Percentiles rank a stretch among this genome's conserved stretches.
Conservation (phyloP, 2,329 filamentous ascomycete species). For the Aspergillus sp. region DNA sequence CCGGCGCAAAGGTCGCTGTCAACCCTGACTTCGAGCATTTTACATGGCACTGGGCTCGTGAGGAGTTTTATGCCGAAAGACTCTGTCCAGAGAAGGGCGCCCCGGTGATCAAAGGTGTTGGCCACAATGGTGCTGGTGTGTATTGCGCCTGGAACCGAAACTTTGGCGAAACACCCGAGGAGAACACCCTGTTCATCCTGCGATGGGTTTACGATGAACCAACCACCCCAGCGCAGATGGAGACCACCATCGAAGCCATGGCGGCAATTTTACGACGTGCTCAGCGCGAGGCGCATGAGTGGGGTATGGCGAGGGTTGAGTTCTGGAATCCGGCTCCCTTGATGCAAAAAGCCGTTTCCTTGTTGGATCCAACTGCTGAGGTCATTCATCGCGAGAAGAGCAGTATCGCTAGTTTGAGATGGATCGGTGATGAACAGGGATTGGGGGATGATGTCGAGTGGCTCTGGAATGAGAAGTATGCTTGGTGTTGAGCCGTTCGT, state of each 20-base stretch:
- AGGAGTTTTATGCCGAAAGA: constrained; percentile 66
- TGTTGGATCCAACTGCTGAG: constrained; percentile 31
- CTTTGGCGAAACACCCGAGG: constrained; percentile 29
- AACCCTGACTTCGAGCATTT: constrained; percentile 62
- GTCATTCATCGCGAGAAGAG: constrained; percentile 41
- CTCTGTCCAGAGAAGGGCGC: constrained; percentile 47
- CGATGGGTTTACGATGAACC: constrained; percentile 38
- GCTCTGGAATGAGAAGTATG: constrained; percentile 44
- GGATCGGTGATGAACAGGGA: constrained; percentile 36
- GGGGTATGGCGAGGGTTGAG: constrained; percentile 64
- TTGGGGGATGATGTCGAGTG: constrained; percentile 38
- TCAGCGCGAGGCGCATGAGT: constrained; percentile 62
- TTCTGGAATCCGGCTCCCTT: constrained; percentile 72
- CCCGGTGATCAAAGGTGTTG: constrained; percentile 63
- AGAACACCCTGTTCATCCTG: constrained; percentile 38
- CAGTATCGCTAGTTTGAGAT: constrained; percentile 42
- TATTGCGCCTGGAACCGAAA: constrained; percentile 38
- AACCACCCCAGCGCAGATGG: constrained; percentile 35
- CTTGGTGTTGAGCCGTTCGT: constrained; percentile 37
- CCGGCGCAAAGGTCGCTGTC: constrained; percentile 55
- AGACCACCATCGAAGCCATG: constrained; percentile 49
- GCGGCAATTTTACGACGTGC: constrained; percentile 60
- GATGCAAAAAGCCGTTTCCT: constrained; percentile 38
- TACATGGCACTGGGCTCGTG: constrained; percentile 71
- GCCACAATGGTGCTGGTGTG: constrained; percentile 44